A percentile compares a stretch with the other conserved stretches of the same genome.
Evolutionary conservation across 2,329 filamentous ascomycete species (phyloP).

Genomic region (Metarhizium robertsii): DNA sequence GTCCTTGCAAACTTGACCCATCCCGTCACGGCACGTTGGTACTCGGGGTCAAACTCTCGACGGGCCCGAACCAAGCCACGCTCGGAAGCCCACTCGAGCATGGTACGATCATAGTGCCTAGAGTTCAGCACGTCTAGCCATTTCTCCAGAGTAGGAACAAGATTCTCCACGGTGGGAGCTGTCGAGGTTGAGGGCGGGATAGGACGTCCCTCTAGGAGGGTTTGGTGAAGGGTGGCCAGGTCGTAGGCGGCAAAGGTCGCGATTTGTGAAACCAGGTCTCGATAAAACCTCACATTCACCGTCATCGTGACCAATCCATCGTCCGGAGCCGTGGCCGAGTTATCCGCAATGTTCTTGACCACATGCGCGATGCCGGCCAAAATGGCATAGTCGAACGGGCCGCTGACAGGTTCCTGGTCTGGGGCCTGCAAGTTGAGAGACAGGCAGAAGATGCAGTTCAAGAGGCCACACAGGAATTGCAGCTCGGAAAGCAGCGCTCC

Average conservation of each 20-base stretch:
- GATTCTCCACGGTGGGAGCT: background rate
- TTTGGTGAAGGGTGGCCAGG: background rate
- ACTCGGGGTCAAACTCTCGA: background rate
- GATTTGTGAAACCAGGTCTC: background rate
- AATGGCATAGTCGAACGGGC: background rate
- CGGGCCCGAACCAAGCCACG: background rate
- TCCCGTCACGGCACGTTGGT: background rate
- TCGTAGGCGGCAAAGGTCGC: background rate
- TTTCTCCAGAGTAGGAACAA: background rate
- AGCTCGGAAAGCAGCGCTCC: background rate
- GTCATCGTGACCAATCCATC: background rate
- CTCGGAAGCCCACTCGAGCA: background rate
- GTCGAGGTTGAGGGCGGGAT: background rate
- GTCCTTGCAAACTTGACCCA: background rate
- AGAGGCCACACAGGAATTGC: background rate
- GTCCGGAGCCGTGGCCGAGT: background rate
- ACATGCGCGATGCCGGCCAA: background rate
- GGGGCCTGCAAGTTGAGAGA: background rate
- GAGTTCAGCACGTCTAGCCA: background rate
- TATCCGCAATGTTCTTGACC: background rate
- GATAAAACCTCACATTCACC: background rate
- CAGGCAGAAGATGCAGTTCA: background rate
- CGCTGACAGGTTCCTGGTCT: background rate
- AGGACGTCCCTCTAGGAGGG: background rate
- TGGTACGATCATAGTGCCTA: background rate